phyloP scores from a whole-genome alignment of 208 protist genomes.

The Spongospora subterranea region DNA sequence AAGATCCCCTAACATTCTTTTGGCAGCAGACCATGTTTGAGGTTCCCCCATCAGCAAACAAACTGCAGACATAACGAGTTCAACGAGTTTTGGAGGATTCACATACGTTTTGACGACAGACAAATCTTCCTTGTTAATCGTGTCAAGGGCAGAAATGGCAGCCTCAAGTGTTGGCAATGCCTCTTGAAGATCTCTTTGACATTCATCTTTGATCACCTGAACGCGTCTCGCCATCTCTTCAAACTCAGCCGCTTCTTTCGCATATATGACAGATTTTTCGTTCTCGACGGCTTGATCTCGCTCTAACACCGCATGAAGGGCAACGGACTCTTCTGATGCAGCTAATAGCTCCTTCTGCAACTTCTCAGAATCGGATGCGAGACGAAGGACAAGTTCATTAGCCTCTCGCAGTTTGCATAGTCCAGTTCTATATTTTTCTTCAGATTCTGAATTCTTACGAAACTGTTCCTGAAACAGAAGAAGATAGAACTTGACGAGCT shows the following conservation, averaged over 20 bases:
- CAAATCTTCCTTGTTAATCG: constrained; percentile 88
- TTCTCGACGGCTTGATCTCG: constrained; percentile 84
- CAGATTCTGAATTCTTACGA: constrained; percentile 77
- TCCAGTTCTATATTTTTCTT: constrained; percentile 81
- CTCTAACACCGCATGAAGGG: constrained; percentile 85
- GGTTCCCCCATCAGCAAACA: constrained; percentile 91
- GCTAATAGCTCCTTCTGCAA: constrained; percentile 91
- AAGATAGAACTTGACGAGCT: constrained; percentile 86
- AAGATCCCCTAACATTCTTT: constrained; percentile 88
- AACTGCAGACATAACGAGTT: constrained; percentile 91
- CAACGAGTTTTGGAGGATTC: constrained; percentile 90
- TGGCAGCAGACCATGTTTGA: constrained; percentile 90
- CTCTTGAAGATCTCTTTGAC: constrained; percentile 88
- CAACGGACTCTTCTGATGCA: constrained; percentile 87
- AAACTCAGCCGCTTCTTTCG: constrained; percentile 79
- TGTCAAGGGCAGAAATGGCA: constrained; percentile 87
- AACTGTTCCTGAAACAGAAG: constrained; percentile 83
- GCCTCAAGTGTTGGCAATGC: constrained; percentile 88
- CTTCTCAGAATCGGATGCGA: constrained; percentile 86
- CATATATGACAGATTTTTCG: constrained; percentile 77
- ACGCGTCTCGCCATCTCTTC: constrained; percentile 81
- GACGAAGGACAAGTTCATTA: constrained; percentile 85
- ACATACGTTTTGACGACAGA: constrained; percentile 91
- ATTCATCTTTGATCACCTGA: constrained; percentile 86
- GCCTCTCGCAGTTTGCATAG: constrained; percentile 89